Evolutionary conservation across 1,284 basidiomycete species (phyloP).

Genomic region (Trichosporon inkin): DNA sequence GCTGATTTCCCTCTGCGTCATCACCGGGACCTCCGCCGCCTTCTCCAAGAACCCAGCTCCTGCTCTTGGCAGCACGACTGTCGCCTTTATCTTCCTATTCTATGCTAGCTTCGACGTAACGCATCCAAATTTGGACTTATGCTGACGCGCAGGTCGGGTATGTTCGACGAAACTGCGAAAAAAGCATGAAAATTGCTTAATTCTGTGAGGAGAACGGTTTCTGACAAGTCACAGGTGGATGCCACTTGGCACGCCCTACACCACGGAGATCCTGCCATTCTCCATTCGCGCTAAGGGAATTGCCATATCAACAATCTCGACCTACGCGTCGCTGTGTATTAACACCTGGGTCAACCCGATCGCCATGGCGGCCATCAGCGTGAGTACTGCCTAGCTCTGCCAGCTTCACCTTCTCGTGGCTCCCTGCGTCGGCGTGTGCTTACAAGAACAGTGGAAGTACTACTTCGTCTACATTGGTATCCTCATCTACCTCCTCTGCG

Average conservation of each 20-base stretch:
- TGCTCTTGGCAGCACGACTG: conserved; percentile 10
- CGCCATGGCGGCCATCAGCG: conserved; percentile 22
- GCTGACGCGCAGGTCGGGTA: too few relatives aligned
- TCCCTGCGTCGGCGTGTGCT: conserved; percentile 43
- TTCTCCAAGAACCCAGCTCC: conserved; percentile 14
- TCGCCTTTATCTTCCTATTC: conserved; percentile 26
- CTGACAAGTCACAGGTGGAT: conserved; percentile 50
- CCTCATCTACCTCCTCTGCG: conserved; percentile 20
- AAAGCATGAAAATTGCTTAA: not conserved
- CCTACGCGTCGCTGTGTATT: conserved; percentile 16
- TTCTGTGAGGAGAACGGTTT: too few relatives aligned
- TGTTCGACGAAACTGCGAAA: conserved; percentile 12
- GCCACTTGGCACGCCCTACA: conserved; percentile 15
- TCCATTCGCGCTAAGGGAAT: conserved; percentile 61
- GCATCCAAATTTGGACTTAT: too few relatives aligned
- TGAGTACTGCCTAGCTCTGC: too few relatives aligned
- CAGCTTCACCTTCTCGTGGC: conserved; percentile 34
- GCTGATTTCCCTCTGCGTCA: conserved; percentile 19
- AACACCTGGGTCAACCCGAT: conserved; percentile 30
- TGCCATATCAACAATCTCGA: conserved; percentile 9
- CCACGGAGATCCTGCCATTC: conserved; percentile 64
- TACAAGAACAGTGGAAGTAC: conserved; percentile 23
- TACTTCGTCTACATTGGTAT: conserved; percentile 26
- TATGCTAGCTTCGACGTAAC: conserved; percentile 16
- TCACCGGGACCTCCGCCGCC: conserved; percentile 11